Percentiles rank a stretch among this genome's conserved stretches.
These are phyloP conservation scores for Fusarium domesticum DNA, from an alignment of 2,329 filamentous ascomycete species.

Conservation along the genomic window DNA sequence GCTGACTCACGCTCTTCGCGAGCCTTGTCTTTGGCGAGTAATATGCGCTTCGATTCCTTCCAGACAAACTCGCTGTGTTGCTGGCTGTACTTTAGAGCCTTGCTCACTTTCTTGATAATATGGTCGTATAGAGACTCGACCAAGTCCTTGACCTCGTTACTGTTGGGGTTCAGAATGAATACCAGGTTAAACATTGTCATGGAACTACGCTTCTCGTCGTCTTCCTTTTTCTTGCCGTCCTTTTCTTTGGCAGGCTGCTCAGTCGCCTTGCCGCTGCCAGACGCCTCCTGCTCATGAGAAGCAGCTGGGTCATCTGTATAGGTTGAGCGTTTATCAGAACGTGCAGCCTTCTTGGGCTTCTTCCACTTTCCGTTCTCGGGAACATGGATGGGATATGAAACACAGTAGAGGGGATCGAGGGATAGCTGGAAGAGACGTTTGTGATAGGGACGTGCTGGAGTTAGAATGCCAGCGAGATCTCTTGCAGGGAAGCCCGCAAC, in stretches of 20 bases:
- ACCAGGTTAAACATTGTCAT: constrained; percentile 99
- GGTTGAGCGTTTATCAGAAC: constrained; percentile 35
- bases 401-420: constrained; percentile 73
- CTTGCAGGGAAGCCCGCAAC: constrained; percentile 72
- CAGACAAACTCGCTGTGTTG: constrained; percentile 86
- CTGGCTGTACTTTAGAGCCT: constrained; percentile 89
- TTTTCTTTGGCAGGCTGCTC: constrained; percentile 29
- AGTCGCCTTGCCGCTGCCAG: constrained; percentile 23
- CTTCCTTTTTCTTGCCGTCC: constrained; percentile 35
- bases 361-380: constrained; percentile 78
- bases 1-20: constrained; percentile 59
- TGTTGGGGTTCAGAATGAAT: constrained; percentile 80
- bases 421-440: constrained; percentile 80
- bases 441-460: constrained; percentile 71
- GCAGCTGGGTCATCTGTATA: constrained; percentile 33
- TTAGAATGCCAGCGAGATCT: constrained; percentile 76
- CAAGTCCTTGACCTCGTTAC: constrained; percentile 71
- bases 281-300: constrained; percentile 30
- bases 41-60: constrained; percentile 81
- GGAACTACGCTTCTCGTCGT: constrained; percentile 61
- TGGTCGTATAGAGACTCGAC: constrained; percentile 79
- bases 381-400: constrained; percentile 81
- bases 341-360: constrained; percentile 55
- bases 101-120: constrained; percentile 88
- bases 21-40: constrained; percentile 77